phyloP scores from a whole-genome alignment of 2,329 filamentous ascomycete species.

The Exophiala lecanii-corni region DNA sequence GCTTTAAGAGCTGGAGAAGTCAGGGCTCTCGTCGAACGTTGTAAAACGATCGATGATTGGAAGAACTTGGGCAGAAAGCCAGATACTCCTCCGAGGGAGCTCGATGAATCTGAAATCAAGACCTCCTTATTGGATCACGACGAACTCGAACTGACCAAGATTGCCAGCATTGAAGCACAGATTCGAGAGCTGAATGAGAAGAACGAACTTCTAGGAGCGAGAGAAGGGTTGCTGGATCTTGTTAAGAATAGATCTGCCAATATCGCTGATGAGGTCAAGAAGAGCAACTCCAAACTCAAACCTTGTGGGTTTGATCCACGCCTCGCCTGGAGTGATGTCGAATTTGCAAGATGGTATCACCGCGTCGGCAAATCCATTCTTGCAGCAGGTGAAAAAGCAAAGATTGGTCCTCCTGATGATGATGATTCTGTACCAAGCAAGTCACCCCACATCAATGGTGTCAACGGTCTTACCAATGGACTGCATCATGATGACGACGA shows the following conservation, averaged over 20 bases:
- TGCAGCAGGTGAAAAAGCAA: conserved; percentile 14
- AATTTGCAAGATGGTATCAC: conserved; percentile 44
- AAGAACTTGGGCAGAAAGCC: conserved; percentile 25
- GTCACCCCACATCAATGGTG: conserved; percentile 28
- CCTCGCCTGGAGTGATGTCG: conserved; percentile 45
- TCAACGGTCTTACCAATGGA: conserved; percentile 7
- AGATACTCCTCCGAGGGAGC: conserved; percentile 26
- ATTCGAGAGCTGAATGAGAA: conserved; percentile 32
- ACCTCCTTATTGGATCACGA: conserved; percentile 20
- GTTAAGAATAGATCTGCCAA: conserved; percentile 39
- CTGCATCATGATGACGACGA: conserved; percentile 31
- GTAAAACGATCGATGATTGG: conserved; percentile 21
- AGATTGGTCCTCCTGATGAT: conserved; percentile 34
- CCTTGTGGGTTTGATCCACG: conserved; percentile 47
- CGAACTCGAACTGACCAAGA: conserved; percentile 36
- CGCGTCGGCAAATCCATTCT: conserved; percentile 33
- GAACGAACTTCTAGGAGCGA: conserved; percentile 38
- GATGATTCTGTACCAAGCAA: conserved; percentile 29
- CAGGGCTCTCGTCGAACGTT: conserved; percentile 22
- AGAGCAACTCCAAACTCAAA: conserved; percentile 43
- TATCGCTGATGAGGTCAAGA: conserved; percentile 41
- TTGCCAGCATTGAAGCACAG: conserved; percentile 35
- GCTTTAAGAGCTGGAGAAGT: conserved; percentile 25
- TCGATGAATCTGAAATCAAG: conserved; percentile 22
- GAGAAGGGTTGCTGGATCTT: conserved; percentile 39